Conservation (phyloP, 495 filamentous ascomycete species). For the Daldinia vernicosa region DNA sequence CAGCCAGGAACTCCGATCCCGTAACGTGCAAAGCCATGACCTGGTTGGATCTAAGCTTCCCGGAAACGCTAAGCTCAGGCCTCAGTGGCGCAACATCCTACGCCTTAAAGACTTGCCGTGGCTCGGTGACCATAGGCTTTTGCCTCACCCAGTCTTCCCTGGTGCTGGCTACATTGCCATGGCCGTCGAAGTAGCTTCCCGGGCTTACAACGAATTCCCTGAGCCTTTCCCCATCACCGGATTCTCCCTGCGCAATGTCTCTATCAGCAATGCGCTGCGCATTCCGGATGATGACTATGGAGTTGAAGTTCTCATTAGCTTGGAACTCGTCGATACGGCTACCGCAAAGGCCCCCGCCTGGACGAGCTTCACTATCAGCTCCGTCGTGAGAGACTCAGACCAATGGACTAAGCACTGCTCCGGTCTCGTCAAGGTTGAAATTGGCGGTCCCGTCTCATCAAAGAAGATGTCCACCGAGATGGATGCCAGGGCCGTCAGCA, state of each 20-base stretch:
- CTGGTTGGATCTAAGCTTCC: slow-evolving; percentile 58
- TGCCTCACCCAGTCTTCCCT: slow-evolving; percentile 56
- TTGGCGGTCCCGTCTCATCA: slow-evolving; percentile 38
- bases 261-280: slow-evolving; percentile 42
- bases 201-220: slow-evolving; percentile 2
- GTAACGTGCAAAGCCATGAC: slow-evolving; percentile 54
- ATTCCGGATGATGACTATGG: slow-evolving; percentile 51
- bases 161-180: slow-evolving; percentile 61
- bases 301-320: slow-evolving; percentile 16
- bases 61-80: slow-evolving; percentile 53
- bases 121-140: slow-evolving; percentile 55
- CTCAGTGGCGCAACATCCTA: slow-evolving; percentile 61
- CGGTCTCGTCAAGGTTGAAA: slow-evolving; percentile 39
- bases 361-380: slow-evolving; percentile 34
- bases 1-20: slow-evolving; percentile 56
- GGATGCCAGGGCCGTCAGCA: slow-evolving; percentile 11
- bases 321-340: slow-evolving; percentile 13
- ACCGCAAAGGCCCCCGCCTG: slow-evolving; percentile 3
- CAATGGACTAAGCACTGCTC: slow-evolving; percentile 41
- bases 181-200: slow-evolving; percentile 57
- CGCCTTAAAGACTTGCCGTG: slow-evolving; percentile 58
- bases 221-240: slow-evolving; percentile 35
- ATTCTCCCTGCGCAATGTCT: slow-evolving; percentile 41
- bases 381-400: slow-evolving; percentile 6
- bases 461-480: slow-evolving; percentile 18